Conservation (phyloP, 129 eudicot genomes). For the Artemisia annua region DNA sequence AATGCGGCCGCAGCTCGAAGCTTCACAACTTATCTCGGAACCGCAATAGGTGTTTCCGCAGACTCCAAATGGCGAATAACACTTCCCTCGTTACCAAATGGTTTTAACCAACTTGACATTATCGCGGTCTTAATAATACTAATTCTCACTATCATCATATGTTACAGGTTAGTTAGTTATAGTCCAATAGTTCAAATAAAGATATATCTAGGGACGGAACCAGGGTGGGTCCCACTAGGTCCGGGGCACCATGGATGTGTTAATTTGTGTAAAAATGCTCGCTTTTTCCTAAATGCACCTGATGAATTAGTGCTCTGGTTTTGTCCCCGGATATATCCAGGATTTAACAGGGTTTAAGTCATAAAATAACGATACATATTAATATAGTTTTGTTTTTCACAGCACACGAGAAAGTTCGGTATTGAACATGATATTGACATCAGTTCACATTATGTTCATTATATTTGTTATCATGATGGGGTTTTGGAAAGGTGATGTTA, state of each 20-base stretch:
- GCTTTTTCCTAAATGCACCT: too few relatives aligned
- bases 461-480: slow-evolving; percentile 75
- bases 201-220: too few relatives aligned
- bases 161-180: slow-evolving; percentile 62
- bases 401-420: slow-evolving; percentile 91
- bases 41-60: slow-evolving; percentile 70
- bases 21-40: slow-evolving; percentile 76
- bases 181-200: too few relatives aligned
- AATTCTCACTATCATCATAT: slow-evolving; percentile 77
- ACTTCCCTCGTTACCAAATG: slow-evolving; percentile 59
- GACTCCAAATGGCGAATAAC: slow-evolving; percentile 60
- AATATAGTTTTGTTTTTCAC: slow-evolving; percentile 10
- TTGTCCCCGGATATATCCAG: too few relatives aligned
- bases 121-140: slow-evolving; percentile 73
- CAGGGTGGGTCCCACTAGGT: too few relatives aligned
- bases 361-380: too few relatives aligned
- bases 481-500: slow-evolving; percentile 73
- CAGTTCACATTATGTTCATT: slow-evolving; percentile 64
- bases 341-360: too few relatives aligned
- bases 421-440: slow-evolving; percentile 78
- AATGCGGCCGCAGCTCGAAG: slow-evolving; percentile 96
- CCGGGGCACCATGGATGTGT: too few relatives aligned
- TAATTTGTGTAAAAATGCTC: too few relatives aligned
- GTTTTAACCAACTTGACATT: slow-evolving; percentile 78
- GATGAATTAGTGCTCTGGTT: too few relatives aligned